Percentiles rank a stretch among this genome's conserved stretches.
Conservation (phyloP, 2,329 filamentous ascomycete species). For the Pestalotiopsis sp. region DNA sequence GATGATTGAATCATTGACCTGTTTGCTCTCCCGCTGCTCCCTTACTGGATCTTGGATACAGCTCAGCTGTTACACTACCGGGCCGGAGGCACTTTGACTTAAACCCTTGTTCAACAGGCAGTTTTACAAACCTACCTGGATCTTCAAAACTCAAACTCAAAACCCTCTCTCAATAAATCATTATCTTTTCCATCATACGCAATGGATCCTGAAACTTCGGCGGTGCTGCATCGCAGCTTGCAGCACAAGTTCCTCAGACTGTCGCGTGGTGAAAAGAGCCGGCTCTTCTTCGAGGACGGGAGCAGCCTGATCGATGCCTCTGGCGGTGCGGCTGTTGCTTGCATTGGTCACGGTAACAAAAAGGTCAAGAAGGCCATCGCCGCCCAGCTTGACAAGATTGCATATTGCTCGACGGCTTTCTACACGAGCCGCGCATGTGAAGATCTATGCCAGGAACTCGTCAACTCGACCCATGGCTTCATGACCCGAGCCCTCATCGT, state of each 20-base stretch:
- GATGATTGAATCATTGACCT: too few species aligned
- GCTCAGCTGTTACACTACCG: too few species aligned
- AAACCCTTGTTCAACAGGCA: too few species aligned
- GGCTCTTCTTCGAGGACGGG: slow-evolving; percentile 40
- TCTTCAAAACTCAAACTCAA: not conserved
- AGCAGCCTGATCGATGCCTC: slow-evolving; percentile 43
- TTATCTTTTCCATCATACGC: not conserved
- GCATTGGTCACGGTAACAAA: slow-evolving; percentile 43
- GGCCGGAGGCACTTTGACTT: too few species aligned
- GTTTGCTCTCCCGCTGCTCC: too few species aligned
- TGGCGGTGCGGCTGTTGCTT: slow-evolving; percentile 46
- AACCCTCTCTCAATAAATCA: not conserved
- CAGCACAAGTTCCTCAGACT: slow-evolving; percentile 31
- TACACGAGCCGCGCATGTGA: slow-evolving; percentile 41
- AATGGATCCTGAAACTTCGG: slow-evolving; percentile 24
- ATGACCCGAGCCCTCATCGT: slow-evolving; percentile 37
- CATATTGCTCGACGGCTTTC: slow-evolving; percentile 44
- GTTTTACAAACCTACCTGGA: too few species aligned
- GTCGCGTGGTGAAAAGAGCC: slow-evolving; percentile 35
- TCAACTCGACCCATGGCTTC: slow-evolving; percentile 29
- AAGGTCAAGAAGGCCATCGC: slow-evolving; percentile 41
- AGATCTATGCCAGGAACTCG: slow-evolving; percentile 32
- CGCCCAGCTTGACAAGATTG: slow-evolving; percentile 38
- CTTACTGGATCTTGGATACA: too few species aligned
- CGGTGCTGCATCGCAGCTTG: slow-evolving; percentile 40